Conservation (phyloP, 441 rosid species). For the Erodium texanum region DNA sequence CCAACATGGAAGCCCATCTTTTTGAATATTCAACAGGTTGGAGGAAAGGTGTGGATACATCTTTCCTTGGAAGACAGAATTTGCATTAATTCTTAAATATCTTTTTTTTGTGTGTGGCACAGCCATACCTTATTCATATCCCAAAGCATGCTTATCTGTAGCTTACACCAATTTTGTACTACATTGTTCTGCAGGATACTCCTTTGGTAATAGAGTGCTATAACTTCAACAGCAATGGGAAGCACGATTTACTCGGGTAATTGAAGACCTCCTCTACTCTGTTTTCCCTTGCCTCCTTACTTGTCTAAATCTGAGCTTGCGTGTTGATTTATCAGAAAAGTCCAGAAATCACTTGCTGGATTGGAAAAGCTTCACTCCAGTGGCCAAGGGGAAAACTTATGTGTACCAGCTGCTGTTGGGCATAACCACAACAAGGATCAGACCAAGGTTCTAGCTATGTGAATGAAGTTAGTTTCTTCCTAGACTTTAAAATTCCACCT, state of each 20-base stretch:
- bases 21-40: constrained; percentile 80
- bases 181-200: constrained; percentile 53
- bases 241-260: constrained; percentile 83
- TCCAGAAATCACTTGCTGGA: constrained; percentile 61
- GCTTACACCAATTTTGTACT: constrained; percentile 14
- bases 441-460: constrained; percentile 16
- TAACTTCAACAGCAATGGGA: constrained; percentile 75
- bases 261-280: constrained; percentile 13
- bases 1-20: constrained; percentile 74
- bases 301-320: constrained; percentile 12
- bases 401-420: constrained; percentile 46
- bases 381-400: constrained; percentile 41
- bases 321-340: constrained; percentile 42
- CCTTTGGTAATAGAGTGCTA: constrained; percentile 80
- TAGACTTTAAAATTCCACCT: constrained; percentile 1
- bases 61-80: constrained; percentile 8
- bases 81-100: constrained; percentile 13
- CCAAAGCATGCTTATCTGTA: neutral
- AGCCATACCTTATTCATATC: neutral
- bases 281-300: constrained; percentile 3
- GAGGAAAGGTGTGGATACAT: constrained; percentile 58
- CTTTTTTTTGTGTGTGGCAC: neutral
- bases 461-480: constrained; percentile 16
- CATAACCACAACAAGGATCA: constrained; percentile 50
- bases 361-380: constrained; percentile 55